These are phyloP conservation scores for Stagonosporopsis rhizophila DNA, from an alignment of 2,329 filamentous ascomycete species.

Conservation along the genomic window DNA sequence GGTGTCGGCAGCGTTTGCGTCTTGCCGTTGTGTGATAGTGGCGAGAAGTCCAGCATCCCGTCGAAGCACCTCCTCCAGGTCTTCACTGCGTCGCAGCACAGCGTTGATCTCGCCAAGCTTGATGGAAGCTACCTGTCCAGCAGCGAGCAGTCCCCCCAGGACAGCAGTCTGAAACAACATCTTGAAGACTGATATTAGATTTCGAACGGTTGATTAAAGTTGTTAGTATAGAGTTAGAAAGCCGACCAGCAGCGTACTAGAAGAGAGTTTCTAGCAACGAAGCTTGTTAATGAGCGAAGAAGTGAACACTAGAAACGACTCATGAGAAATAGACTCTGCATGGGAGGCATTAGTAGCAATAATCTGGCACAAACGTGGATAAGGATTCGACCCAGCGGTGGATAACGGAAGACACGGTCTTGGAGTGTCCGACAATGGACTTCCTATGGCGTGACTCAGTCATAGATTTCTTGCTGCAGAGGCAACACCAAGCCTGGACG, in stretches of 20 bases:
- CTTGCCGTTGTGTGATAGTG: slow-evolving; percentile 47
- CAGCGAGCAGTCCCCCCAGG: slow-evolving; percentile 43
- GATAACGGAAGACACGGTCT: slow-evolving; percentile 27
- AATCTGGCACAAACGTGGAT: slow-evolving; percentile 28
- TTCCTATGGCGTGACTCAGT: slow-evolving; percentile 43
- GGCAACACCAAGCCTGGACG: slow-evolving; percentile 40
- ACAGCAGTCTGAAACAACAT: slow-evolving; percentile 45
- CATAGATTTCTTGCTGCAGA: slow-evolving; percentile 31
- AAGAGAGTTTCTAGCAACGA: slow-evolving; percentile 39
- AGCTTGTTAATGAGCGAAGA: slow-evolving; percentile 35
- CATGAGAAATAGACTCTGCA: slow-evolving; percentile 41
- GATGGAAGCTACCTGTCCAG: slow-evolving; percentile 41
- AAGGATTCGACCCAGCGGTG: slow-evolving; percentile 31
- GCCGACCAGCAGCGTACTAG: slow-evolving; percentile 49
- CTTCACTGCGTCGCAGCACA: slow-evolving; percentile 38
- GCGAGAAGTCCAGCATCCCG: slow-evolving; percentile 45
- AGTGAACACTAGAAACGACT: slow-evolving; percentile 32
- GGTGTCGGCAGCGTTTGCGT: slow-evolving; percentile 34
- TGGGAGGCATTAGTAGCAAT: slow-evolving; percentile 37
- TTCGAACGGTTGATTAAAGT: slow-evolving; percentile 45
- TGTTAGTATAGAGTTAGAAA: slow-evolving; percentile 30
- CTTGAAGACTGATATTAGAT: slow-evolving; percentile 37
- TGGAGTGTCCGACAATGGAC: slow-evolving; percentile 25
- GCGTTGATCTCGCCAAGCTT: slow-evolving; percentile 34
- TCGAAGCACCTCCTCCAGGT: slow-evolving; percentile 44